Percentiles rank a stretch among this genome's conserved stretches.
Conservation (phyloP, 2,329 filamentous ascomycete genomes). For the Phialemoniopsis sp. region DNA sequence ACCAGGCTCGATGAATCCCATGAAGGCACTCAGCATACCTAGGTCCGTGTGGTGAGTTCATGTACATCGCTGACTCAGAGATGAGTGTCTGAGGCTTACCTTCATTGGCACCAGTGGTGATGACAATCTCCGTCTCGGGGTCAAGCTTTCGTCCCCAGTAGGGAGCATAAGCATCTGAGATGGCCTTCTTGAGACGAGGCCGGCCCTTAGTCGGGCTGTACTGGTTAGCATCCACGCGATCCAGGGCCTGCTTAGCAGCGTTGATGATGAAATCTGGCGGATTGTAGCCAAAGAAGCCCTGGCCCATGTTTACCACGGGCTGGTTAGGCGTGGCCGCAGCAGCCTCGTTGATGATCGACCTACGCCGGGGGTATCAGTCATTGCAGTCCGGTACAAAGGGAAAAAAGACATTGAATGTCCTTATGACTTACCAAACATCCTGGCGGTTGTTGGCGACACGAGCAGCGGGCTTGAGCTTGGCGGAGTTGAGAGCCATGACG, state of each 20-base stretch:
- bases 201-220: slow-evolving; percentile 95
- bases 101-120: slow-evolving; percentile 90
- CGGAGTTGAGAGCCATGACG: slow-evolving; percentile 20
- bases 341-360: slow-evolving; percentile 50
- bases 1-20: slow-evolving; percentile 91
- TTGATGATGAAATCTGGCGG: slow-evolving; percentile 86
- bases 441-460: slow-evolving; percentile 31
- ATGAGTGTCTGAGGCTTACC: slow-evolving; percentile 28
- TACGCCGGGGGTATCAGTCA: slow-evolving; percentile 12
- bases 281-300: slow-evolving; percentile 86
- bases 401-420: background rate
- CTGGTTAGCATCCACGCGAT: slow-evolving; percentile 95
- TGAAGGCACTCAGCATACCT: slow-evolving; percentile 94
- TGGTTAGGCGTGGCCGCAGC: slow-evolving; percentile 44
- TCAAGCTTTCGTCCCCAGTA: slow-evolving; percentile 79
- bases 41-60: background rate
- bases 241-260: slow-evolving; percentile 84
- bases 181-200: slow-evolving; percentile 85
- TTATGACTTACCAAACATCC: slow-evolving; percentile 30
- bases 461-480: slow-evolving; percentile 32
- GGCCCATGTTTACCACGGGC: slow-evolving; percentile 50
- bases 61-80: background rate
- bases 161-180: slow-evolving; percentile 88
- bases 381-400: background rate
- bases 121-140: slow-evolving; percentile 88